Evolutionary conservation across 2,329 filamentous ascomycete genomes (phyloP).

Genomic region (Verticillium nubilum): DNA sequence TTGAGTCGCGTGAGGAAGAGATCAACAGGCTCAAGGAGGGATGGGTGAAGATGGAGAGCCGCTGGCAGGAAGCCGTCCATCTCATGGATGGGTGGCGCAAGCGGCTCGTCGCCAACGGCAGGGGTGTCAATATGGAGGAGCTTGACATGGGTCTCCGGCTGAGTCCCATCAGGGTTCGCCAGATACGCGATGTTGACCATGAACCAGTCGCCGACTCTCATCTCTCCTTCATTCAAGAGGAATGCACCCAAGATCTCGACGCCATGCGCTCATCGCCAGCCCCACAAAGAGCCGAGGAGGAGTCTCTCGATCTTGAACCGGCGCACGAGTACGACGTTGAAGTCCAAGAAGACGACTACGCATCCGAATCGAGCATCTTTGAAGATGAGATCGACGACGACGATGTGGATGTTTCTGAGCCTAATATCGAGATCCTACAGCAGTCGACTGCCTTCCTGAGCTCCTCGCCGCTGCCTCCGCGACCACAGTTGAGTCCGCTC

Average conservation of each 20-base stretch:
- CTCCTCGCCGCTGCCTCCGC: conserved; percentile 41
- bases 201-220: conserved; percentile 34
- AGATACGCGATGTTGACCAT: conserved; percentile 26
- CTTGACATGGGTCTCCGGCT: conserved; percentile 63
- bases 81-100: conserved; percentile 92
- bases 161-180: conserved; percentile 49
- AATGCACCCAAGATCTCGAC: conserved; percentile 8
- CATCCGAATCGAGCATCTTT: conserved; percentile 35
- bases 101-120: conserved; percentile 66
- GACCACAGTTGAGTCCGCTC: conserved; percentile 45
- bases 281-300: conserved; percentile 9
- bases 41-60: conserved; percentile 88
- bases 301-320: conserved; percentile 34
- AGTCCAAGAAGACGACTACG: conserved; percentile 24
- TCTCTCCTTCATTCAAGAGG: conserved; percentile 26
- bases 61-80: conserved; percentile 83
- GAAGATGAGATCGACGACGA: conserved; percentile 35
- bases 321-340: conserved; percentile 23
- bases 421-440: conserved; percentile 38
- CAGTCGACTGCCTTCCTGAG: conserved; percentile 35
- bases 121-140: conserved; percentile 64
- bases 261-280: conserved; percentile 16
- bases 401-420: conserved; percentile 34
- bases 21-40: conserved; percentile 77
- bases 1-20: conserved; percentile 86